phyloP scores from a whole-genome alignment of 345 rosid genomes.

The Hirschfeldia incana region DNA sequence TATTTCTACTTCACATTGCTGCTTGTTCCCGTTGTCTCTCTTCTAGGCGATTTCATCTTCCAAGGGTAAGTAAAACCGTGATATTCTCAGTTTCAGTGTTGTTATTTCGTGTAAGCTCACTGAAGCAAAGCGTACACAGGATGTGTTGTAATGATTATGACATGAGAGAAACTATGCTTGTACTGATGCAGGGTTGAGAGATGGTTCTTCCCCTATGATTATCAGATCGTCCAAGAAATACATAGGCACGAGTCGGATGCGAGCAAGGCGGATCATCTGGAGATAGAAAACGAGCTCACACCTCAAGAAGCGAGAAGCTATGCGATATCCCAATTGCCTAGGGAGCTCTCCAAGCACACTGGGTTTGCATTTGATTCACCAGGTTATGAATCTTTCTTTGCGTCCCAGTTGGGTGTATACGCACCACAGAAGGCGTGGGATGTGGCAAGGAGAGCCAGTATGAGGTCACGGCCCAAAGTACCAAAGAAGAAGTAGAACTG shows the following conservation, averaged over 20 bases:
- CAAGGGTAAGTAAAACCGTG: conserved; percentile 56
- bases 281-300: conserved; percentile 62
- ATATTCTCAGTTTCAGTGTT: background rate
- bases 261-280: conserved; percentile 47
- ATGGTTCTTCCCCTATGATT: conserved; percentile 96
- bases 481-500: conserved; percentile 42
- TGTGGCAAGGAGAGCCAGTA: conserved; percentile 92
- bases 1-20: conserved; percentile 79
- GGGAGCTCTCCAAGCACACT: conserved; percentile 84
- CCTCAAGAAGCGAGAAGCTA: conserved; percentile 81
- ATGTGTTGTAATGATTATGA: background rate
- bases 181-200: conserved; percentile 64
- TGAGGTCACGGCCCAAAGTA: conserved; percentile 57
- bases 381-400: conserved; percentile 96
- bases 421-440: conserved; percentile 99
- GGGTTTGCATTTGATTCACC: conserved; percentile 99
- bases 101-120: background rate
- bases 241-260: conserved; percentile 67
- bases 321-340: conserved; percentile 80
- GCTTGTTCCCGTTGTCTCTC: conserved; percentile 84
- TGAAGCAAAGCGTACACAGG: background rate
- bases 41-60: conserved; percentile 89
- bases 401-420: conserved; percentile 73
- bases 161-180: background rate
- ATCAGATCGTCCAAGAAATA: conserved; percentile 89